These are phyloP conservation scores for Citrus sinensis DNA, from an alignment of 345 rosid species.

Conservation along the genomic window DVS_A1.0 CM039163.1:37169501-37170000, in stretches of 20 bases:
- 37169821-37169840: neutral
- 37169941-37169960: neutral
- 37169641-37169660: neutral
- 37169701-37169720: conserved; percentile 44
- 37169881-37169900: neutral
- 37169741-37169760: conserved; percentile 66
- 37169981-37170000: neutral
- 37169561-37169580: conserved; percentile 93
- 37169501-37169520: neutral
- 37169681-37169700: neutral
- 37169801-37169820: no score
- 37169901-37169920: neutral
- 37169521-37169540: neutral
- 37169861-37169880: neutral
- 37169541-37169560: conserved; percentile 33
- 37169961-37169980: neutral
- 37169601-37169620: conserved; percentile 82
- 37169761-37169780: conserved; percentile 34
- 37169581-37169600: conserved; percentile 85
- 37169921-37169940: neutral
- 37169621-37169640: conserved; percentile 3
- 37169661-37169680: conserved; percentile 2
- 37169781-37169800: neutral
- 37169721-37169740: conserved; percentile 54
- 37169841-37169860: neutral